Conservation (phyloP, 148 eudicot genomes). For the Rhododendron simsii region DNA sequence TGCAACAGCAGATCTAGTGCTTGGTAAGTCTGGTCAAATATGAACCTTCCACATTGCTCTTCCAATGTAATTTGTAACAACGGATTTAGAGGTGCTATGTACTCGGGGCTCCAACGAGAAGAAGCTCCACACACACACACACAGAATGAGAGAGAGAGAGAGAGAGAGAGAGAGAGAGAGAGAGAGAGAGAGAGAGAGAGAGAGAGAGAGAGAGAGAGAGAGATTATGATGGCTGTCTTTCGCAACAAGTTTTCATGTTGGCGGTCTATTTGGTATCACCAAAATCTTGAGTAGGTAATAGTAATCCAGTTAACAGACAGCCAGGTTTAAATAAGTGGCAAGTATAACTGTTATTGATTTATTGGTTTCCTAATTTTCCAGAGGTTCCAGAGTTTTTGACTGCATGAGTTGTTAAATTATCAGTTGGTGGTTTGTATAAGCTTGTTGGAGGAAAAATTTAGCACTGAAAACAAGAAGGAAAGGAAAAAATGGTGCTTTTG, state of each 20-base stretch:
- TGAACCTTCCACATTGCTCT: not conserved
- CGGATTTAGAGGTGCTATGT: not conserved
- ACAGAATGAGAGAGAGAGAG: too few species aligned
- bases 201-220: too few species aligned
- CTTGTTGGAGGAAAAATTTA: not conserved
- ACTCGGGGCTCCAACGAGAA: not conserved
- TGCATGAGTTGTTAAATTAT: not conserved
- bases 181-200: too few species aligned
- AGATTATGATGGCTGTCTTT: not conserved
- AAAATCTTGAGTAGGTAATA: not conserved
- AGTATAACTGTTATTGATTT: not conserved
- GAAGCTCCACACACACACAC: not conserved
- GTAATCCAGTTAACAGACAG: not conserved
- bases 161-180: too few species aligned
- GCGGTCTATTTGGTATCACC: not conserved
- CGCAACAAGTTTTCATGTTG: not conserved
- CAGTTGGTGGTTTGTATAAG: not conserved
- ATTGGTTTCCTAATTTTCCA: not conserved
- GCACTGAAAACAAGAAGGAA: not conserved
- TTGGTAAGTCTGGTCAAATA: conserved; percentile 12
- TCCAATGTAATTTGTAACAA: not conserved
- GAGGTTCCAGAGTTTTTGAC: not conserved
- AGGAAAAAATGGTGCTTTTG: not conserved
- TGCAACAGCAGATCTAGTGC: conserved; percentile 16
- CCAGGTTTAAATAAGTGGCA: not conserved